A percentile compares a stretch with the other conserved stretches of the same genome.
phyloP scores from a whole-genome alignment of 192 early-diverging fungal genomes.

The Phlyctochytrium planicorne region DNA sequence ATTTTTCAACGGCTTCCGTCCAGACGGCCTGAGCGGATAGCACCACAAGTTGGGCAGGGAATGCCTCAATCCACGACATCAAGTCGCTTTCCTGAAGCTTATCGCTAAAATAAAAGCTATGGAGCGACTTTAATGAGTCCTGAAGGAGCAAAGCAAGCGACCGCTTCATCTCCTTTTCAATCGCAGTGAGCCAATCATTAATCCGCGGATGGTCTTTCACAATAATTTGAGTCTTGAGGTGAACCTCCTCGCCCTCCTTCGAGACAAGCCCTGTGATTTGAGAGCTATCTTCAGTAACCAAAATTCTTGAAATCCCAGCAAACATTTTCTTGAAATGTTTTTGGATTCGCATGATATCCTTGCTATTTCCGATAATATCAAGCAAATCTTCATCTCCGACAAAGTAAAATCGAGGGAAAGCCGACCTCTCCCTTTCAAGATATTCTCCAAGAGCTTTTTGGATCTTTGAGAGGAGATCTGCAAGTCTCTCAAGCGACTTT shows the following conservation, averaged over 20 bases:
- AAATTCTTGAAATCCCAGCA: constrained; percentile 85
- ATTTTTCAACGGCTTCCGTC: constrained; percentile 84
- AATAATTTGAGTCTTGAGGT: constrained; percentile 74
- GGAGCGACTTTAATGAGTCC: constrained; percentile 70
- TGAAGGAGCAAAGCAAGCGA: constrained; percentile 77
- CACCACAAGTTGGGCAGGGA: constrained; percentile 92
- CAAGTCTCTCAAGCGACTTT: constrained; percentile 91
- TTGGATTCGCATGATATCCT: constrained; percentile 92
- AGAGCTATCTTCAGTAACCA: constrained; percentile 77
- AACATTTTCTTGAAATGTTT: constrained; percentile 99
- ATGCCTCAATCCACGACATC: constrained; percentile 81
- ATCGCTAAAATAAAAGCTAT: constrained; percentile 55
- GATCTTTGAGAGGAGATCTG: constrained; percentile 91
- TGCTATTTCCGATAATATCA: constrained; percentile 99
- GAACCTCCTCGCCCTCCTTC: constrained; percentile 87
- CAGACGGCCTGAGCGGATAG: constrained; percentile 87
- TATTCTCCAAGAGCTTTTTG: constrained; percentile 99
- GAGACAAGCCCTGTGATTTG: constrained; percentile 83
- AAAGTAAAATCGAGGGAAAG: constrained; percentile 99
- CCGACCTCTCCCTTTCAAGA: constrained; percentile 91
- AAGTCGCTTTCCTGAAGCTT: constrained; percentile 56
- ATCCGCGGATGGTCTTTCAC: constrained; percentile 85
- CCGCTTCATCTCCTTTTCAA: constrained; percentile 93
- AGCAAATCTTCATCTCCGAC: constrained; percentile 99
- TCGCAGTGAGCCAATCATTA: constrained; percentile 93